Evolutionary conservation across 2,329 filamentous ascomycete genomes (phyloP).

Genomic region (Pseudogymnoascus sp.): DNA sequence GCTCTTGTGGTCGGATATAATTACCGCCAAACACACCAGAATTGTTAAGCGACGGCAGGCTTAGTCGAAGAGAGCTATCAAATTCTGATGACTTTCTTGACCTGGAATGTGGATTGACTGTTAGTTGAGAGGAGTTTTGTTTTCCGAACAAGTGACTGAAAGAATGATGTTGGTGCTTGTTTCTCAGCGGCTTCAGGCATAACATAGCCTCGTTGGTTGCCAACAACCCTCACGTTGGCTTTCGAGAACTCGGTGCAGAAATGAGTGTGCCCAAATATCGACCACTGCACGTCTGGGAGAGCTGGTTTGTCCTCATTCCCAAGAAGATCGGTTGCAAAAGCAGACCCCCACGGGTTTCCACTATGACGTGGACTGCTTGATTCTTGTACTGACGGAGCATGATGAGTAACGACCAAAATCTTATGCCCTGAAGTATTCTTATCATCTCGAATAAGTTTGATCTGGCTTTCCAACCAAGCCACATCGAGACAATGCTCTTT

Average conservation of each 20-base stretch:
- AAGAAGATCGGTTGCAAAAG: conserved; percentile 46
- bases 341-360: conserved; percentile 38
- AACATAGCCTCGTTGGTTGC: conserved; percentile 38
- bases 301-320: conserved; percentile 10
- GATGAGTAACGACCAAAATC: conserved; percentile 48
- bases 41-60: background rate
- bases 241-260: conserved; percentile 34
- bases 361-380: conserved; percentile 43
- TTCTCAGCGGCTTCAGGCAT: conserved; percentile 17
- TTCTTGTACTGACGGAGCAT: conserved; percentile 44
- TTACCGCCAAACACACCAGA: background rate
- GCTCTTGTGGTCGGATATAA: conserved; percentile 24
- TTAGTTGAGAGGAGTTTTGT: background rate
- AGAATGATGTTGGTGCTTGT: background rate
- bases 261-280: conserved; percentile 41
- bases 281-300: conserved; percentile 28
- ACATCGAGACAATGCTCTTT: conserved; percentile 38
- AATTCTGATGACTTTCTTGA: background rate
- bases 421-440: conserved; percentile 16
- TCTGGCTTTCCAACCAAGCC: conserved; percentile 40
- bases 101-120: background rate
- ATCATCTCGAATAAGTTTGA: conserved; percentile 20
- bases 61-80: background rate
- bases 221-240: conserved; percentile 30
- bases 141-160: background rate